These are phyloP conservation scores for Fusarium dlaminii DNA, from an alignment of 2,329 filamentous ascomycete genomes.

Conservation along the genomic window DNA sequence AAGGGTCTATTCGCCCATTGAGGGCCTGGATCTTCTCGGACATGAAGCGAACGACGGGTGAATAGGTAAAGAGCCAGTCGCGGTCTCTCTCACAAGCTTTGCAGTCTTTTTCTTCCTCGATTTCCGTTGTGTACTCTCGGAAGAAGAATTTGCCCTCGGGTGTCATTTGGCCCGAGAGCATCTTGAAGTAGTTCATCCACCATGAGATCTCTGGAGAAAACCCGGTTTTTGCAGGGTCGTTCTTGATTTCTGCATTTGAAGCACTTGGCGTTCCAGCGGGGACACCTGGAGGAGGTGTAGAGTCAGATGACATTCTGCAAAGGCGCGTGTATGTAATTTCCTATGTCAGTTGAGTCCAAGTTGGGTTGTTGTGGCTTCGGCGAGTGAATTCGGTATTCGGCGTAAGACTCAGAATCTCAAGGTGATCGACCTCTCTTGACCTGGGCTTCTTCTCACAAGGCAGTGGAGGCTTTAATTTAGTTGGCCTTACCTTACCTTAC, in stretches of 20 bases:
- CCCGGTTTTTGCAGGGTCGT: constrained; percentile 69
- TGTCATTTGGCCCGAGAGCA: constrained; percentile 78
- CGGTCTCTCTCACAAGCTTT: constrained; percentile 81
- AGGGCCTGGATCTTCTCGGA: constrained; percentile 81
- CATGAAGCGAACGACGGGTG: constrained; percentile 87
- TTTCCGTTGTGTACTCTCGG: constrained; percentile 77
- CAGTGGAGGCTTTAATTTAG: background rate
- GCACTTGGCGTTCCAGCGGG: constrained; percentile 29
- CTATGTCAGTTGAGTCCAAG: background rate
- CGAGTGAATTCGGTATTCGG: background rate
- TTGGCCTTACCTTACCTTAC: background rate
- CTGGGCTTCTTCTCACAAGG: constrained; percentile 11
- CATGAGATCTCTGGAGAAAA: constrained; percentile 68
- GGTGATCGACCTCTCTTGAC: constrained; percentile 21
- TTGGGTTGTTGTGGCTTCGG: background rate
- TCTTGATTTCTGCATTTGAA: constrained; percentile 53
- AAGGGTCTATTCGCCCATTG: constrained; percentile 76
- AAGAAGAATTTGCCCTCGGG: constrained; percentile 77
- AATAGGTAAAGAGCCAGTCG: constrained; percentile 85
- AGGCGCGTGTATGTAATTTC: background rate
- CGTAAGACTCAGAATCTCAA: constrained; percentile 7
- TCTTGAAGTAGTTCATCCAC: constrained; percentile 89
- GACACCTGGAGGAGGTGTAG: constrained; percentile 19
- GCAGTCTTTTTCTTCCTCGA: constrained; percentile 82
- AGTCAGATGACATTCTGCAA: constrained; percentile 34